Evolutionary conservation across 2,329 filamentous ascomycete species (phyloP).

Genomic region (Aspergillus clavatus): DNA sequence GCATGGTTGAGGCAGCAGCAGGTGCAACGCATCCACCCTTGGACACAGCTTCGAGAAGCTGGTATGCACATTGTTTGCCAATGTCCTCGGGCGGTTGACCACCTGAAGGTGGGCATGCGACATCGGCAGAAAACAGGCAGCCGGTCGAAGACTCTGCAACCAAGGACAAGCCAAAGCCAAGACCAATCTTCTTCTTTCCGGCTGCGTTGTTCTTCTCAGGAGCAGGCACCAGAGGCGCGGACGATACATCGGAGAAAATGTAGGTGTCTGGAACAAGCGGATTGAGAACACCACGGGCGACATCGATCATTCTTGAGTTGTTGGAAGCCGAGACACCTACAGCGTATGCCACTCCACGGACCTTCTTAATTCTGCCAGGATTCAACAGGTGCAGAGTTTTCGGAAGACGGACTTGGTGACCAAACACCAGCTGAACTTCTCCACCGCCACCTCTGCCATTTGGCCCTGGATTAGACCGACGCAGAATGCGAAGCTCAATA

Average conservation of each 20-base stretch:
- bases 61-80: constrained; percentile 80
- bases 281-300: constrained; percentile 81
- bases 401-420: constrained; percentile 85
- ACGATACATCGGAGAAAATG: constrained; percentile 67
- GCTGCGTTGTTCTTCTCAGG: constrained; percentile 62
- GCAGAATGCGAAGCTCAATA: constrained; percentile 79
- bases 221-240: constrained; percentile 58
- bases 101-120: constrained; percentile 67
- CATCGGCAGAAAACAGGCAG: constrained; percentile 82
- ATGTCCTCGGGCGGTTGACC: constrained; percentile 86
- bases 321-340: constrained; percentile 89
- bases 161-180: constrained; percentile 85
- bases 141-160: constrained; percentile 90
- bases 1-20: constrained; percentile 66
- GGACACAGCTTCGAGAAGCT: constrained; percentile 76
- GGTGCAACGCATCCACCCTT: constrained; percentile 76
- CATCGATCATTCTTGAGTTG: constrained; percentile 92
- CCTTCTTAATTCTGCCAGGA: constrained; percentile 77
- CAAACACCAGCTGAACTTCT: constrained; percentile 88
- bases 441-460: constrained; percentile 78
- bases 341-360: constrained; percentile 89
- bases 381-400: constrained; percentile 88
- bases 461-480: constrained; percentile 69
- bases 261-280: constrained; percentile 82
- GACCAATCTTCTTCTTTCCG: constrained; percentile 61